These are phyloP conservation scores for Dictyostelium capitatum DNA, from an alignment of 78 protist species.

Conservation along the genomic window DNA sequence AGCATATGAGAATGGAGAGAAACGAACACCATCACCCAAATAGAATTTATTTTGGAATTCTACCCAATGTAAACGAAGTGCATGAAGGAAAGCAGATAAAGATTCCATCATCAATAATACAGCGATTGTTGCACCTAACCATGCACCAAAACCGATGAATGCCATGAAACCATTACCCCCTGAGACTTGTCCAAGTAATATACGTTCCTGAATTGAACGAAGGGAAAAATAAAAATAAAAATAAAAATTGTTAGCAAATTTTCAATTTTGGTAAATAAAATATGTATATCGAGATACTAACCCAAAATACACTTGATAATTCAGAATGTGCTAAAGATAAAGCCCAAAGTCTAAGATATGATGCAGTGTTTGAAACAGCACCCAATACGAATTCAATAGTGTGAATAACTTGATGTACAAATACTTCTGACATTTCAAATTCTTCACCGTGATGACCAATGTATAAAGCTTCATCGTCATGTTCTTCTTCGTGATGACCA, in stretches of 20 bases:
- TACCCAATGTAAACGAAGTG: conserved; percentile 99
- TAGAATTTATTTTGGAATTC: conserved; percentile 99
- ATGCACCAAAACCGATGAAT: conserved; percentile 90
- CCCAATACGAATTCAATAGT: conserved; percentile 99
- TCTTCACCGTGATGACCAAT: conserved; percentile 83
- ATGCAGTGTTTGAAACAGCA: conserved; percentile 99
- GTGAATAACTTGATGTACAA: conserved; percentile 97
- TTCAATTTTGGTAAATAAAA: no score
- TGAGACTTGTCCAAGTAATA: conserved; percentile 36
- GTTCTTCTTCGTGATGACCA: conserved; percentile 64
- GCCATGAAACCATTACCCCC: conserved; percentile 70
- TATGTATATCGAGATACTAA: no score
- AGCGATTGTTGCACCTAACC: conserved; percentile 95
- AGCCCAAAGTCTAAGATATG: conserved; percentile 99
- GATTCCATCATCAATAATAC: conserved; percentile 99
- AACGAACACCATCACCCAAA: conserved; percentile 85
- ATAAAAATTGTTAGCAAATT: no score
- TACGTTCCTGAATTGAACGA: conserved; percentile 5
- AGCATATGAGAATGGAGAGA: conserved; percentile 74
- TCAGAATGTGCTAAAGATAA: conserved; percentile 99
- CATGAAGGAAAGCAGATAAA: conserved; percentile 99
- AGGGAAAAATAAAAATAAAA: no score
- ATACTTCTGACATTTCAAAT: conserved; percentile 93
- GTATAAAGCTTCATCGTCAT: conserved; percentile 58
- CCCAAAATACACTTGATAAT: conserved; percentile 82